Percentiles rank a stretch among this genome's conserved stretches.
Evolutionary conservation across 345 rosid species (phyloP).

Genomic region (Eucalyptus leucophloia): DNA sequence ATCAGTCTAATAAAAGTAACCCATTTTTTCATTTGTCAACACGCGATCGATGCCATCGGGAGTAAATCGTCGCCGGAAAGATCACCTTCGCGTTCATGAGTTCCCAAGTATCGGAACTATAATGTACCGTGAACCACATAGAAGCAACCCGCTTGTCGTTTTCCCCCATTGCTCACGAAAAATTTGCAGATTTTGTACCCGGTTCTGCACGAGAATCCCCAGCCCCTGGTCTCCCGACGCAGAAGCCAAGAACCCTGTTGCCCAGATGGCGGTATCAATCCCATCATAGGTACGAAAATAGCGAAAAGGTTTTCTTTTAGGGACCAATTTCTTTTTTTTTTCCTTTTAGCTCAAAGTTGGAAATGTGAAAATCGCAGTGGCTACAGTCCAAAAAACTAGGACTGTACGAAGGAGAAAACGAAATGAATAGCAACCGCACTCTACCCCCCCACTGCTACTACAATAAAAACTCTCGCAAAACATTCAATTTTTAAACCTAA

Average conservation of each 20-base stretch:
- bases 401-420: background rate
- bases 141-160: background rate
- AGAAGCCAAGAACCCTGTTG: background rate
- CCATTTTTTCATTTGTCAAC: background rate
- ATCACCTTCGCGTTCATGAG: background rate
- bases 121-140: background rate
- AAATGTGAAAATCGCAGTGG: background rate
- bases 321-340: background rate
- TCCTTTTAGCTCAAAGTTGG: background rate
- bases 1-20: background rate
- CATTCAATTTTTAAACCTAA: background rate
- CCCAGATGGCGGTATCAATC: background rate
- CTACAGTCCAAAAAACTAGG: background rate
- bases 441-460: background rate
- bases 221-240: background rate
- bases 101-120: background rate
- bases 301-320: background rate
- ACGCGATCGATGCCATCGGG: background rate
- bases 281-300: background rate
- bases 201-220: background rate
- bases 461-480: background rate
- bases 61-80: background rate
- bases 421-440: background rate
- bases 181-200: background rate
- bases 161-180: background rate